These are phyloP conservation scores for Diaporthe velutina DNA, from an alignment of 2,329 filamentous ascomycete genomes.

Conservation along the genomic window DNA sequence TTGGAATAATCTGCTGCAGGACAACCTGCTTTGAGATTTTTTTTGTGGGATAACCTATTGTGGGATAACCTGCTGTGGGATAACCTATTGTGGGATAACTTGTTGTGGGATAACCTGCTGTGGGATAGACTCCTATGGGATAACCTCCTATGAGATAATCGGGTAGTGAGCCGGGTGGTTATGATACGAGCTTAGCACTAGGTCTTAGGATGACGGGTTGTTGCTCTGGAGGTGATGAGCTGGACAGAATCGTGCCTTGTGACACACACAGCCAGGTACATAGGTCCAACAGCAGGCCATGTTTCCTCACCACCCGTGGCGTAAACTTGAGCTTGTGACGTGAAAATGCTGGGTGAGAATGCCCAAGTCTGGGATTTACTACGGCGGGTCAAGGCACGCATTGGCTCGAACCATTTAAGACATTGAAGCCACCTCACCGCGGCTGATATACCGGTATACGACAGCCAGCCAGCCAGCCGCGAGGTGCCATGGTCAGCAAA, in stretches of 20 bases:
- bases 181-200: neutral
- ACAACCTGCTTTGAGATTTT: no score
- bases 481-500: neutral
- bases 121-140: neutral
- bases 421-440: neutral
- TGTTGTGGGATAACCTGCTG: neutral
- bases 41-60: neutral
- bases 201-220: neutral
- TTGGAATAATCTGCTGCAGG: neutral
- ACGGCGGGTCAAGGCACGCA: neutral
- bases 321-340: constrained; percentile 5
- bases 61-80: neutral
- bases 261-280: neutral
- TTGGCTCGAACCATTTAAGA: neutral
- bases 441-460: neutral
- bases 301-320: neutral
- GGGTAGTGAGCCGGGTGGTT: neutral
- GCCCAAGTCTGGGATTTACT: neutral
- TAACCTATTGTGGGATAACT: neutral
- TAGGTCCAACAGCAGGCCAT: neutral
- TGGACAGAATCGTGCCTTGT: constrained; percentile 2
- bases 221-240: neutral
- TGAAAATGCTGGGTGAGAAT: neutral
- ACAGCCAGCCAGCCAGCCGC: neutral
- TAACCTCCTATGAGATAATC: neutral